phyloP scores from a whole-genome alignment of 75 land plant genomes.

The Sequoia sempervirens region DNA sequence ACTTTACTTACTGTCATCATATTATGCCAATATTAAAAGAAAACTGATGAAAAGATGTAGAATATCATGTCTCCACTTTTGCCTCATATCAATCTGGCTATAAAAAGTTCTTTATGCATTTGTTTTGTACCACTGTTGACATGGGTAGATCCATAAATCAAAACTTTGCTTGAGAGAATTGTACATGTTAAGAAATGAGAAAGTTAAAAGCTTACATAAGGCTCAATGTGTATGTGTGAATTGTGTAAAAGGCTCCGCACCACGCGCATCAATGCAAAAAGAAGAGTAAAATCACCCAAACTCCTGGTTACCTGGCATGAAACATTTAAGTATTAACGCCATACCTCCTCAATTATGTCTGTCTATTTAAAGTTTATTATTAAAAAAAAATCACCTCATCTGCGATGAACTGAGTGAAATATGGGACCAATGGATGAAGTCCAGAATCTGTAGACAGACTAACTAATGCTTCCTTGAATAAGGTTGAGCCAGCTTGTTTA shows the following conservation, averaged over 20 bases:
- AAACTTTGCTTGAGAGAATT: neutral
- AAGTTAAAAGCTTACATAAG: constrained; percentile 68
- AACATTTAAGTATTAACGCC: neutral
- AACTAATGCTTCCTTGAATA: constrained; percentile 63
- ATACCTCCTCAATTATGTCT: neutral
- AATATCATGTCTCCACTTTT: neutral
- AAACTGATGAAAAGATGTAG: neutral
- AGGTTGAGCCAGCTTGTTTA: constrained; percentile 37
- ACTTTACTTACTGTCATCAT: neutral
- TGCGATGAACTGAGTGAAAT: constrained; percentile 82
- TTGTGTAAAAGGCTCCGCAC: constrained; percentile 73
- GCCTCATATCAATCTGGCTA: neutral
- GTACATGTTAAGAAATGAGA: neutral
- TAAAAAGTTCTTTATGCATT: neutral
- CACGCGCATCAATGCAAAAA: constrained; percentile 86
- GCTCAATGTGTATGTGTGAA: constrained; percentile 86
- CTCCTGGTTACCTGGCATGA: constrained; percentile 62
- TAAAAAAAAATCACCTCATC: constrained; percentile 61
- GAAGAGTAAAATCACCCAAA: constrained; percentile 62
- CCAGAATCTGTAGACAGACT: constrained; percentile 94
- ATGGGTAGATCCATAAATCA: neutral
- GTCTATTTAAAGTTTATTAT: neutral
- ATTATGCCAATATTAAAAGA: neutral
- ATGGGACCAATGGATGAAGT: constrained; percentile 92
- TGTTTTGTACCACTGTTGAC: neutral